Base-by-base conservation (phyloP, 331 rosid species). In the Acacia concinna region DNA sequence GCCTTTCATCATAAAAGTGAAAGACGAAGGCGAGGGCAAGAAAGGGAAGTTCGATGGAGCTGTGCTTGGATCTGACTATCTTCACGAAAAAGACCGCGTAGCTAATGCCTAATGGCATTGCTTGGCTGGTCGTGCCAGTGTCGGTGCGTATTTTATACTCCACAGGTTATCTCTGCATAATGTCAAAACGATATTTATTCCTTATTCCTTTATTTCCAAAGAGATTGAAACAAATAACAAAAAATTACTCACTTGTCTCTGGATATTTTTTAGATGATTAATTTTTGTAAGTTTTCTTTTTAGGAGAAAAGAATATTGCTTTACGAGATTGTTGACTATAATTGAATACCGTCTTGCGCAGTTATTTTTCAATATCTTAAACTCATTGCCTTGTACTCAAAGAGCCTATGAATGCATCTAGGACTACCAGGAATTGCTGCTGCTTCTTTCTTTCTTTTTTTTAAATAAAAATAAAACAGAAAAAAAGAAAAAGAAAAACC, bases 41-140 rank as follows among this genome's bases (percentile, higher is more conserved):
- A 38, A 21, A 40, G 44, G 7, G 12, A n/a, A 35, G 49, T 35
- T 4, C 40, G 73, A 68, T 7, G 40, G 68, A 63, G 49, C 25
- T 35, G 28, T 67, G 69, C n/a, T 73, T 66, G n/a, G 81, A 47
- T 85, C 60, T 60, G 20, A 87, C 81, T 68, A 79, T 76, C 79
- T 49, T 68, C 17, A 28, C 2, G 76, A 75, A 77, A 20, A 38
- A 70, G 87, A 85, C 84, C 63, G 68, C 77, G 35, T 69, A 78
- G 77, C 83, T n/a, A 6, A 8, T n/a, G 60, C 75, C 83, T n/a
- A 6, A 8, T n/a, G 60, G 25, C 8, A n/a, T 52, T 52, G 60
- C 25, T 0, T n/a, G 28, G 60, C 60, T 8, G 60, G 14, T 28
- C 73, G 20, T 21, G 15, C 4, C 25, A 38, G 21, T 23, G 73